Percentiles rank a stretch among this genome's conserved stretches.
phyloP scores from a whole-genome alignment of 2,329 filamentous ascomycete genomes.

The Hymenoscyphus albidus region DNA sequence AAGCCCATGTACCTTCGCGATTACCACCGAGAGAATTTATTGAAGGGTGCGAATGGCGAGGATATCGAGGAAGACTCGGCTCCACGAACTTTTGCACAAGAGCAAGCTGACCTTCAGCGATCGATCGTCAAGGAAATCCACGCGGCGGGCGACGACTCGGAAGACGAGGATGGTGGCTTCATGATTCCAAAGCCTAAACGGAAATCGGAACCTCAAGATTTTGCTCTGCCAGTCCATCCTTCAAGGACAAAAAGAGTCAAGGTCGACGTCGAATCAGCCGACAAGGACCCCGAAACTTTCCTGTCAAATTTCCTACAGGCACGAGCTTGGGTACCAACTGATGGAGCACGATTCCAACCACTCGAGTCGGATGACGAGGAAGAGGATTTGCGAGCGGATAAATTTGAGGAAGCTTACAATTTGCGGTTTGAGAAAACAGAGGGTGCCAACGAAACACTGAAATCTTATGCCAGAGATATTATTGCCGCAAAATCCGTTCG shows the following conservation, averaged over 20 bases:
- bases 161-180: constrained; percentile 58
- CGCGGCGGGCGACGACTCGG: constrained; percentile 51
- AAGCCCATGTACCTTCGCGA: constrained; percentile 84
- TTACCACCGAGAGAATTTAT: constrained; percentile 87
- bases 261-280: constrained; percentile 66
- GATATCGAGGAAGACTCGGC: constrained; percentile 51
- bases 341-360: constrained; percentile 65
- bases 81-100: constrained; percentile 72
- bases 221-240: constrained; percentile 51
- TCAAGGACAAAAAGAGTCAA: constrained; percentile 50
- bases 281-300: constrained; percentile 86
- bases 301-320: constrained; percentile 95
- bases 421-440: constrained; percentile 89
- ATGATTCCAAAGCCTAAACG: constrained; percentile 64
- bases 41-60: constrained; percentile 64
- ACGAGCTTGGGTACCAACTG: constrained; percentile 78
- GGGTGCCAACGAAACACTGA: constrained; percentile 81
- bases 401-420: constrained; percentile 92
- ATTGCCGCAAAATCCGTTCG: constrained; percentile 79
- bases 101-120: constrained; percentile 79
- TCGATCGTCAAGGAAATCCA: constrained; percentile 79
- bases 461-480: constrained; percentile 84
- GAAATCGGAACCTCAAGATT: constrained; percentile 19
- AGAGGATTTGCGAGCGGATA: constrained; percentile 70
- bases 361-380: constrained; percentile 86